Conservation (phyloP, 2,329 filamentous ascomycete genomes). For the Ophiostoma sp. region DNA sequence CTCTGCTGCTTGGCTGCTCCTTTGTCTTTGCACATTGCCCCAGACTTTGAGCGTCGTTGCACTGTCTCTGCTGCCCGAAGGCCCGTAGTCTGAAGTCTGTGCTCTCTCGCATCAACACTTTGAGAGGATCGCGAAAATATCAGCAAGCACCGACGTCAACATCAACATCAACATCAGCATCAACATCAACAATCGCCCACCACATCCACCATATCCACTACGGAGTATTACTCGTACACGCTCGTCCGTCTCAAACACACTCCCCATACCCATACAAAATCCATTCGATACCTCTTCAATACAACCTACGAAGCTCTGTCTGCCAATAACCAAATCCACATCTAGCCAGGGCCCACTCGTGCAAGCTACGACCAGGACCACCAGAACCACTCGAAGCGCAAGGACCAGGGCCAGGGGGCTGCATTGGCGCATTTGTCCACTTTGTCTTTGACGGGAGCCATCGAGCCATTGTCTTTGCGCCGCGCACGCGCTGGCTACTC, state of each 20-base stretch:
- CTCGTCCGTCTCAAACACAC: neutral
- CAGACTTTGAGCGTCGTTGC: too few relatives aligned
- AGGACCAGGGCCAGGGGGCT: slow-evolving; percentile 10
- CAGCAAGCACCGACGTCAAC: neutral
- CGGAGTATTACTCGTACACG: neutral
- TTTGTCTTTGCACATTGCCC: neutral
- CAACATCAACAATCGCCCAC: neutral
- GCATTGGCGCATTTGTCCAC: slow-evolving; percentile 1
- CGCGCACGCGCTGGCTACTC: neutral
- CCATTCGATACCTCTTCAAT: neutral
- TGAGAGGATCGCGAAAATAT: too few relatives aligned
- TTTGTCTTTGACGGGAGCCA: neutral
- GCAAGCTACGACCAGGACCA: neutral
- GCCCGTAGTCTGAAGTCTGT: too few relatives aligned
- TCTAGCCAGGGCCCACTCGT: neutral
- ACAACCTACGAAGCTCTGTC: neutral
- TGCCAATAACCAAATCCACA: neutral
- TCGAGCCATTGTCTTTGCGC: slow-evolving; percentile 4
- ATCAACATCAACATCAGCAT: neutral
- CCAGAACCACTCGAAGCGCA: slow-evolving; percentile 1
- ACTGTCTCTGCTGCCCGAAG: too few relatives aligned
- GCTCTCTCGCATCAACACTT: too few relatives aligned
- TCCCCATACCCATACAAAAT: neutral
- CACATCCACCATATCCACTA: neutral
- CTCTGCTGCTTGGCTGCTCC: neutral